Conservation (phyloP, 1,284 basidiomycete species). For the Ceratobasidium sp. region DNA sequence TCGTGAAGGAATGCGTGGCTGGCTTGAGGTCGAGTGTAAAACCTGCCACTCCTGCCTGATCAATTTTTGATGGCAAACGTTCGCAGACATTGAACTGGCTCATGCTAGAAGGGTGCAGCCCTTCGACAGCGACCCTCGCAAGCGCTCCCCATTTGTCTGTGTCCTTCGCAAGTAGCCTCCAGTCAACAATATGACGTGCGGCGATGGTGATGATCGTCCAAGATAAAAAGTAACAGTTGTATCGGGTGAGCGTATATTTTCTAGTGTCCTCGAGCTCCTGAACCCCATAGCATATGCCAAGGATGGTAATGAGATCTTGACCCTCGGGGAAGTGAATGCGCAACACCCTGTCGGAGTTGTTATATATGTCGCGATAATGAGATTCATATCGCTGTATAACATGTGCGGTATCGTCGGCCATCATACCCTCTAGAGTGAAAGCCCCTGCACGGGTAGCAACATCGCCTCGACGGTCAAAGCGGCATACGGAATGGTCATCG, state of each 20-base stretch:
- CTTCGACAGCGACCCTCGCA: too few relatives aligned
- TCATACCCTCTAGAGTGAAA: slow-evolving; percentile 12
- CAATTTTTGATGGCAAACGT: too few relatives aligned
- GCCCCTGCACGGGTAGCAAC: slow-evolving; percentile 3
- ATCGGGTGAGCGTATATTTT: slow-evolving; percentile 23
- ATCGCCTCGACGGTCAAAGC: slow-evolving; percentile 40
- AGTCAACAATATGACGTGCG: slow-evolving; percentile 18
- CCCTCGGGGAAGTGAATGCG: slow-evolving; percentile 17
- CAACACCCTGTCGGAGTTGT: slow-evolving; percentile 2
- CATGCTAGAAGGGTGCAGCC: too few relatives aligned
- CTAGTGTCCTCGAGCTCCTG: neutral
- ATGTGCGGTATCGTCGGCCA: slow-evolving; percentile 33
- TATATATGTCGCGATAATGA: neutral
- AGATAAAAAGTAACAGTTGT: slow-evolving; percentile 44
- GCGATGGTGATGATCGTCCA: slow-evolving; percentile 31
- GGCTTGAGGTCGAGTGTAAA: too few relatives aligned
- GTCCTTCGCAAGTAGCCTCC: slow-evolving; percentile 24
- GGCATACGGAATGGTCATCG: slow-evolving; percentile 14
- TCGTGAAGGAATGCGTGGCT: too few relatives aligned
- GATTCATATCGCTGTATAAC: neutral
- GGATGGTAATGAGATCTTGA: slow-evolving; percentile 10
- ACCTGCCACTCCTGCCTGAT: too few relatives aligned
- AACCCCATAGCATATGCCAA: slow-evolving; percentile 31
- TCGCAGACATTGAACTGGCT: too few relatives aligned
- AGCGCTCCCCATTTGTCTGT: neutral